Percentiles rank a stretch among this genome's conserved stretches.
These are phyloP conservation scores for Symbiodinium natans DNA, from an alignment of 73 alveolate species.

Conservation along the genomic window DNA sequence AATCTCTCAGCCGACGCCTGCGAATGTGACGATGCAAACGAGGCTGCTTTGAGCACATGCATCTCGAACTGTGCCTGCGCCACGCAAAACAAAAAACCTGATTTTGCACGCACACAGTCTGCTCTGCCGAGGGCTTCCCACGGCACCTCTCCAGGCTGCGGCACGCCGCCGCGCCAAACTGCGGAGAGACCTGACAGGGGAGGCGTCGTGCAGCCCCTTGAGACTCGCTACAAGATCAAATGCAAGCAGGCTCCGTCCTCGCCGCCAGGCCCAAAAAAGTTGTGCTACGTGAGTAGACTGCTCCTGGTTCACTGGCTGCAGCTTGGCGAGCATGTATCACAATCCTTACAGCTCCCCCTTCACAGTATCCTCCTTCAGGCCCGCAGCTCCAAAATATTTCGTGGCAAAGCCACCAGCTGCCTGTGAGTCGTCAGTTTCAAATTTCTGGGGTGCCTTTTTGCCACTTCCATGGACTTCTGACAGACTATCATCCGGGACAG, in stretches of 20 bases:
- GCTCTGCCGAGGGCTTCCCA: no score
- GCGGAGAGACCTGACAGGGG: not conserved
- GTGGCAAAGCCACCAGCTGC: not conserved
- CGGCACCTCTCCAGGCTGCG: not conserved
- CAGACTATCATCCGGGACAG: no score
- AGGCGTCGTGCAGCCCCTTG: no score
- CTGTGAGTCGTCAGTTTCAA: no score
- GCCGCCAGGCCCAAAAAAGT: not conserved
- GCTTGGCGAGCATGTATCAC: no score
- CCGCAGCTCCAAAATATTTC: not conserved
- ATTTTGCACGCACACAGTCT: no score
- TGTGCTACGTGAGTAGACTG: not conserved
- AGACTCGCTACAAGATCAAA: no score
- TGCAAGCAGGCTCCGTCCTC: not conserved
- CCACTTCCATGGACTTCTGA: no score
- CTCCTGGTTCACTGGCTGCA: not conserved
- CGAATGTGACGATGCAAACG: not conserved
- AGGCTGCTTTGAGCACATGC: conserved; percentile 10
- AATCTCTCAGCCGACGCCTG: conserved; percentile 12
- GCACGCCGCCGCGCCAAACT: conserved; percentile 22
- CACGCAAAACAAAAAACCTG: not conserved
- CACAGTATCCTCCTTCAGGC: not conserved
- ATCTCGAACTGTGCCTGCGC: not conserved
- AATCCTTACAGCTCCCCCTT: no score
- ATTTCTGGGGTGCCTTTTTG: no score